Percentiles rank a stretch among this genome's conserved stretches.
These are phyloP conservation scores for Claviceps sp. DNA, from an alignment of 2,329 filamentous ascomycete genomes.

Conservation along the genomic window DNA sequence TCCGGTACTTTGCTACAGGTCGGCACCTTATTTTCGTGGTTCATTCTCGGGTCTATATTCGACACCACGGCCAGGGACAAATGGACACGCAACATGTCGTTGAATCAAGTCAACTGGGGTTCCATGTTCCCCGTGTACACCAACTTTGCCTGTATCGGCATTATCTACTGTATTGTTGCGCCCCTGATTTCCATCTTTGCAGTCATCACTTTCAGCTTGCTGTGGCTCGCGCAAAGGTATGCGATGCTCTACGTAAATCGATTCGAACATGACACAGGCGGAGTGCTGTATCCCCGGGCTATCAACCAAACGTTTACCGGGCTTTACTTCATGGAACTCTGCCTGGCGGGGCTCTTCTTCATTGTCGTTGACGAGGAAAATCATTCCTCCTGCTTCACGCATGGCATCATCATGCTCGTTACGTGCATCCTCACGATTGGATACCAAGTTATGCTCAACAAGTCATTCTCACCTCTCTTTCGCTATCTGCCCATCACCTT, in stretches of 20 bases:
- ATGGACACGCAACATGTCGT: constrained; percentile 68
- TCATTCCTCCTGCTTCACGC: constrained; percentile 49
- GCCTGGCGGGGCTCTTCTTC: constrained; percentile 81
- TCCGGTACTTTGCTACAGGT: constrained; percentile 81
- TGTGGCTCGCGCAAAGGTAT: constrained; percentile 95
- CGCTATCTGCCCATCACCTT: constrained; percentile 87
- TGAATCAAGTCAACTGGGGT: constrained; percentile 76
- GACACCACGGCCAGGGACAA: constrained; percentile 75
- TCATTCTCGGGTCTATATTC: constrained; percentile 62
- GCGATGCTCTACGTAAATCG: constrained; percentile 91
- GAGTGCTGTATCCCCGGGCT: constrained; percentile 78
- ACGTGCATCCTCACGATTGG: constrained; percentile 54
- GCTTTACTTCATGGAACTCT: constrained; percentile 87
- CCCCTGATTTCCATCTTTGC: constrained; percentile 89
- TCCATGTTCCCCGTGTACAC: constrained; percentile 93
- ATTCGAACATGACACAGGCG: constrained; percentile 82
- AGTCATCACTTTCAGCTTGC: constrained; percentile 76
- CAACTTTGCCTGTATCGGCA: constrained; percentile 83
- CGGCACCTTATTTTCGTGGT: constrained; percentile 66
- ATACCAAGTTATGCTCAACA: constrained; percentile 72
- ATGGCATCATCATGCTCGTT: constrained; percentile 77
- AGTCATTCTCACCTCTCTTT: constrained; percentile 72
- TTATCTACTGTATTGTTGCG: constrained; percentile 80
- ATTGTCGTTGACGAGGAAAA: constrained; percentile 47
- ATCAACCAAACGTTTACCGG: constrained; percentile 95